Evolutionary conservation across 805 yeast species (phyloP), one percentile per base, ranked within the genome.

Genomic region (Metschnikowia santaceciliae): DNA sequence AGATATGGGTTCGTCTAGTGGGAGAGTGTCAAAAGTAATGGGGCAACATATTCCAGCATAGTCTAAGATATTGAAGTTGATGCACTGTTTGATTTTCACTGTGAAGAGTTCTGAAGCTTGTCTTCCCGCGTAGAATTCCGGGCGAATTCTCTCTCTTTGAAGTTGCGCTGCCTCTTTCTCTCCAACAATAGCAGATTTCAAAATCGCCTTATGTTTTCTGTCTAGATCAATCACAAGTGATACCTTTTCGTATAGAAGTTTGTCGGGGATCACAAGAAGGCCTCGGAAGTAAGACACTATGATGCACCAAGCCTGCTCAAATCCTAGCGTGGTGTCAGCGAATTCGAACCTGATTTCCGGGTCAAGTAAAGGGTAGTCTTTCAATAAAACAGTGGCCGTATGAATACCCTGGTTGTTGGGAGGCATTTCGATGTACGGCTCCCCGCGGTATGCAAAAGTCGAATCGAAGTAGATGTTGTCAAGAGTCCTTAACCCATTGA

Each of bases 391-490:
- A 0, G 70, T 57, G 4, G 74, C 63, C 0, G 65, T 51, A 6
- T 61, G 52, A 1, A 79, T 63, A 0, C 84, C 84, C 3, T 62
- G 69, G 40, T 58, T 57, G 56, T 80, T 78, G 1, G 70, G 63
- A 4, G 64, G 66, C 47, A 79, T 75, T 22, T 70, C 72, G 13
- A 79, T 72, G 52, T 63, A 77, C 0, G 83, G 84, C 48, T 77
- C 78, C 0, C 71, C 72, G 46, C 84, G 63, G 54, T 73, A 69
- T 0, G 73, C 73, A 60, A 77, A 81, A 0, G 84, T 79, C 2
- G 83, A 75, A 57, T 82, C 87, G 23, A 81, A 61, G 54, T 82
- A 82, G 6, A 82, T 62, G 44, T 72, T 72, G 46, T 78, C 77
- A 10, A 79, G 59, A 0, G 52, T 49, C 46, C 62, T 67, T 2